Evolutionary conservation across 371 early-diverging fungal species (phyloP).

Genomic region (Sanchytrium tribonematis): DNA sequence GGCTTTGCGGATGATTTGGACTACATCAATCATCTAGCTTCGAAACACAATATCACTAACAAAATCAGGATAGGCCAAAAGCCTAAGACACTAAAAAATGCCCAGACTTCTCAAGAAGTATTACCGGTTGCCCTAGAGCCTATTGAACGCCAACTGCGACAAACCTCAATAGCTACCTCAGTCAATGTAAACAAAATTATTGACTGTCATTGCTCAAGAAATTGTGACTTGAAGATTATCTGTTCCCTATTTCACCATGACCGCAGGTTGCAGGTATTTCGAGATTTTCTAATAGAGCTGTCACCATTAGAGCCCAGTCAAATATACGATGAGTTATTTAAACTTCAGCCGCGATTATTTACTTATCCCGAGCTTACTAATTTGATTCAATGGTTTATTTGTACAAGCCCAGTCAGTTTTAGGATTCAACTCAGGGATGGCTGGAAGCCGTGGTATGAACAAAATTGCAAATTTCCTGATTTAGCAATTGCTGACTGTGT

Average conservation of each 20-base stretch:
- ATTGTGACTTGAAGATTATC: neutral
- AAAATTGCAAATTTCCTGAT: neutral
- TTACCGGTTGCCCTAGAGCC: neutral
- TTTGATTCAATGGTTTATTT: neutral
- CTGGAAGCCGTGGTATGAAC: neutral
- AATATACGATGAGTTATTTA: neutral
- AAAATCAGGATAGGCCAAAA: neutral
- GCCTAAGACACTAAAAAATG: neutral
- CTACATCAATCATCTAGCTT: neutral
- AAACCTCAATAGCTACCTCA: too few relatives aligned
- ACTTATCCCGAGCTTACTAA: neutral
- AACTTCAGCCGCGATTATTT: neutral
- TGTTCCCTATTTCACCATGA: neutral
- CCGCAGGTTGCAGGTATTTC: neutral
- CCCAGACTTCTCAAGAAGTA: neutral
- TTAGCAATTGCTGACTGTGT: neutral
- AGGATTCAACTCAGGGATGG: neutral
- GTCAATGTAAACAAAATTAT: too few relatives aligned
- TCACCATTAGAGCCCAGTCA: neutral
- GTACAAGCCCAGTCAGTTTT: neutral
- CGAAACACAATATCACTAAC: neutral
- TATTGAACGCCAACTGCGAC: neutral
- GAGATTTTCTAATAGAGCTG: neutral
- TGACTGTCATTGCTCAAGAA: neutral
- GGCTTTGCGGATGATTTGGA: neutral